Base-by-base conservation (phyloP, 2,329 filamentous ascomycete genomes). In the Penicillium sp. region DNA sequence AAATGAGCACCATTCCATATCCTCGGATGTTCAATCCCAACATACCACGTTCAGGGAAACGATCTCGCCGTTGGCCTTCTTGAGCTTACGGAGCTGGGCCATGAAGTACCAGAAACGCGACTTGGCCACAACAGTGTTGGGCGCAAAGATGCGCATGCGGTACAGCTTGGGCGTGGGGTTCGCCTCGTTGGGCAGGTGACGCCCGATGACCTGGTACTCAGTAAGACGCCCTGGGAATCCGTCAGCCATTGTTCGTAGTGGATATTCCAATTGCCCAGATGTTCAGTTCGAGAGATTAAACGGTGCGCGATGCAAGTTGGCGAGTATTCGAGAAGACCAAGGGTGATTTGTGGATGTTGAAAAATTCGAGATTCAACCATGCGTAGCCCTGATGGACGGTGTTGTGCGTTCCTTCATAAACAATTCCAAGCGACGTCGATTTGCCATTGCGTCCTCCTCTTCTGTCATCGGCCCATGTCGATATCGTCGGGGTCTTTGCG, bases 31-130 rank as follows among this genome's bases (percentile, higher is more conserved):
- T 51, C 53, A 35, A 39, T 36, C 51, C 33, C 31, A 55, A 84
- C 89, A 76, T 88, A 96, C 93, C 85, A 89, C 84, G 86, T 97
- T 97, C 83, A 97, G 82, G 81, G 86, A 90, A 79, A 99, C 92
- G 78, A 99, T 96, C 89, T 99, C 94, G 81, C 94, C 94, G 78
- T 96, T 97, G 78, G 93, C 89, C 91, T 99, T 99, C 93, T 99
- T 99, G 86, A 99, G 92, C 89, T 99, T 99, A 80, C 91, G 89
- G 77, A 99, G 87, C 86, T 96, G 96, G 82, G 92, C 91, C 81
- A 99, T 84, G 88, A 99, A 99, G 88, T 99, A 99, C 96, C 96
- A 99, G 90, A 96, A 99, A 78, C 94, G 91, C 79, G 93, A 97
- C 89, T 99, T 99, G 79, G 96, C 94, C 76, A 99, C 93, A 72